Conservation (phyloP, 1,284 basidiomycete genomes). For the Leccinum subspadiceum region DNA sequence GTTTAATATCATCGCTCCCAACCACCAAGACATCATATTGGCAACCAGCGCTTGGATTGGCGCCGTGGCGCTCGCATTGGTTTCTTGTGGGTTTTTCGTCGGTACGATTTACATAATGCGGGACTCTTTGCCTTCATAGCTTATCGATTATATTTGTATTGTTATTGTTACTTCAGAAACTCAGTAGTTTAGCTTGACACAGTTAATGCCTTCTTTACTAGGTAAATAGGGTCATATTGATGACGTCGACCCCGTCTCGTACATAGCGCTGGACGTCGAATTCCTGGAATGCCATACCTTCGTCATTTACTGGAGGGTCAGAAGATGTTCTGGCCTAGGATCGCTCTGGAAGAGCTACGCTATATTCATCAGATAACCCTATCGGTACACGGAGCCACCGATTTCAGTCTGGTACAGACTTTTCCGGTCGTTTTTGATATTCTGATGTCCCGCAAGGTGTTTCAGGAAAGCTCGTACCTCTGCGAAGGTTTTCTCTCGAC, state of each 20-base stretch:
- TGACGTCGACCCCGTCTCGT: not conserved
- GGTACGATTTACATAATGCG: constrained; percentile 21
- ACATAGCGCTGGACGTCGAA: not conserved
- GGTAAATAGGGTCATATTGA: not conserved
- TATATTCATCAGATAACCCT: too few species aligned
- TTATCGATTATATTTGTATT: not conserved
- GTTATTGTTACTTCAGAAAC: not conserved
- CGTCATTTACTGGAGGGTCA: not conserved
- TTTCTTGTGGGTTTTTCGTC: constrained; percentile 18
- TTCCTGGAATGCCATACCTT: not conserved
- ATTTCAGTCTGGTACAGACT: too few species aligned
- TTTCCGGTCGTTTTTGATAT: too few species aligned
- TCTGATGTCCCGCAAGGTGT: too few species aligned
- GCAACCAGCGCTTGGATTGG: constrained; percentile 19
- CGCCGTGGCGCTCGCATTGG: constrained; percentile 13
- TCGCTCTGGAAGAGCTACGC: too few species aligned
- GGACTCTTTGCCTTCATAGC: constrained; percentile 13
- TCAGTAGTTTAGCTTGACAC: not conserved
- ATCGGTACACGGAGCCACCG: too few species aligned
- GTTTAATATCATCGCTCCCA: constrained; percentile 13
- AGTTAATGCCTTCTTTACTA: not conserved
- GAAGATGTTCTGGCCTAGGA: not conserved
- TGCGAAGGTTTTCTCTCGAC: too few species aligned
- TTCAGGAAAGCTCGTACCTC: too few species aligned
- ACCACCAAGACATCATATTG: constrained; percentile 2